Base-by-base conservation (phyloP, 139 green algal species). In the Tetratostichococcus sp. region DNA sequence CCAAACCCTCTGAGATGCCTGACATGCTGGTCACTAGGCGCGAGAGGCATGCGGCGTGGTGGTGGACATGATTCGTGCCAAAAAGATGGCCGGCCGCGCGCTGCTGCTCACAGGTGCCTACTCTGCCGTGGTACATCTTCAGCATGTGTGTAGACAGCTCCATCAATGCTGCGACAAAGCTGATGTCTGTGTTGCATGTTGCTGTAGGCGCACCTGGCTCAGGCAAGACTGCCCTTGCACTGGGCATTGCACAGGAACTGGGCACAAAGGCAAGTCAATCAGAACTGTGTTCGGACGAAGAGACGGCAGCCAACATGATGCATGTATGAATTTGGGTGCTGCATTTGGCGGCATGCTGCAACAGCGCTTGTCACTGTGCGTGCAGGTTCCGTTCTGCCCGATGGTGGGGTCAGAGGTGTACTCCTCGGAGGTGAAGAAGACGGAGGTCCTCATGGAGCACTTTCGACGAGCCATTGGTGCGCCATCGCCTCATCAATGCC, bases 371-470 rank as follows among this genome's bases (percentile, higher is more conserved):
- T n/a, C n/a, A n/a, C n/a, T n/a, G n/a, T 43, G 16, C 19, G 28
- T 58, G 31, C 62, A 80, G 75, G 89, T 99, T 25, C 96, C 96
- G 1, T 99, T 99, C 88, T 99, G 96, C 82, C 96, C 96, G 30
- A 98, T 99, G 96, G 96, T 99, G 4, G 96, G 95, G 33, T 94
- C 85, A 21, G 96, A 99, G 84, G 96, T 99, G 42, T 99, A 99
- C 87, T 97, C 89, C 2, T 87, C 82, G 0, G 96, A 99, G 77
- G 95, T 99, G 4, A 99, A 99, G 86, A 99, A 99, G 89, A 99
- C 96, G 28, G 96, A 97, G 68, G 94, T 99, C 62, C 89, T 99
- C 34, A 98, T 98, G 95, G 96, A 99, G 83, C 94, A 99, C 87
- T 98, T 99, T 81, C 79, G 96, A 14, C 71, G 96, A 34, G 93